Evolutionary conservation across 805 yeast species (phyloP), one percentile per base, ranked within the genome.

Genomic region (Ascoidea rubescens): DNA sequence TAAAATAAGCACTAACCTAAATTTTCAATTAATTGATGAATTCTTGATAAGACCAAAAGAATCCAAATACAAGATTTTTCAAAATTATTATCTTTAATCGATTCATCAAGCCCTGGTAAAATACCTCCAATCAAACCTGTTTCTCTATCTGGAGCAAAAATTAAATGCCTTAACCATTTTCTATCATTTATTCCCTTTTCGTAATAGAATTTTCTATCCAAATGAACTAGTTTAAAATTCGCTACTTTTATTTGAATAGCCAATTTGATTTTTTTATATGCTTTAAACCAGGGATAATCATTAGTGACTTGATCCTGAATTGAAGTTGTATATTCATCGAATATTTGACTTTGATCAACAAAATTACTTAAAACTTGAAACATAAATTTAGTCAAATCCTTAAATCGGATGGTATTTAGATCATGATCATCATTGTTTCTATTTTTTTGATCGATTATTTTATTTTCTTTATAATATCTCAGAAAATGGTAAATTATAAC

Each of bases 251-350:
- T 58, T 5, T 58, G 42, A 33, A 83, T 74, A 50, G 80, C 82
- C 4, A 80, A 70, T 50, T 68, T 72, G 44, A 86, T 60, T 64
- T 87, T 87, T 56, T 71, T 75, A 57, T 71, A 74, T 51, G 74
- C 67, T 56, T 74, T 71, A 68, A 82, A 87, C 89, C 96, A 84
- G 1, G 96, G 89, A 59, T 77, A 84, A 58, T 87, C 97, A 47
- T 73, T 67, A 0, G 72, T 65, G 52, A 81, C 76, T 42, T 74
- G 71, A 1, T 67, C 65, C 56, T 78, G 80, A 31, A 87, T 69
- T 1, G 69, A 62, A 4, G 60, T 59, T 17, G 74, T 72, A 55
- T 72, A 71, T 2, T 57, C 59, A 58, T 85, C 90, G 58, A 76
- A 82, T 1, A 57, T 53, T 0, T 53, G 51, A 1, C 84, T 66